phyloP scores from a whole-genome alignment of 2,329 filamentous ascomycete genomes.

The Cladosporium austrohemisphaericum region DNA sequence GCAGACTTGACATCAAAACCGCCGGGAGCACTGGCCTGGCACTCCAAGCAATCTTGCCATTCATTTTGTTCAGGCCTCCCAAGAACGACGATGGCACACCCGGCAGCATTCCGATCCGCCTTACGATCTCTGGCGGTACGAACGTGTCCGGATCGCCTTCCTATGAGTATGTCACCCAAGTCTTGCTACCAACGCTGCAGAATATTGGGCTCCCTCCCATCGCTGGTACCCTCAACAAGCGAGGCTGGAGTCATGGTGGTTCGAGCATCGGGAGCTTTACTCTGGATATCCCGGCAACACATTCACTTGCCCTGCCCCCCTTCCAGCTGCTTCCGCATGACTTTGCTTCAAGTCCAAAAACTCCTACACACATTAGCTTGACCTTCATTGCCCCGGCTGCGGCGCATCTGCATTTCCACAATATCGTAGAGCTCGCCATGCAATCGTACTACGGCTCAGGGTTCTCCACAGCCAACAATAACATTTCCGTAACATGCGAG shows the following conservation, averaged over 20 bases:
- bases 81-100: conserved; percentile 26
- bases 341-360: conserved; percentile 17
- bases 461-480: conserved; percentile 1
- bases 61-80: conserved; percentile 44
- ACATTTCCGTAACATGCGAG: conserved; percentile 20
- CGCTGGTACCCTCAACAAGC: conserved; percentile 39
- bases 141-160: conserved; percentile 55
- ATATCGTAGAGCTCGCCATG: conserved; percentile 14
- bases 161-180: conserved; percentile 54
- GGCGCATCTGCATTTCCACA: conserved; percentile 29
- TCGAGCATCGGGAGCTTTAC: conserved; percentile 47
- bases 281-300: conserved; percentile 46
- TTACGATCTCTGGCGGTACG: conserved; percentile 55
- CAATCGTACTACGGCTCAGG: conserved; percentile 17
- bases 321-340: conserved; percentile 35
- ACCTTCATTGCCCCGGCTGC: conserved; percentile 37
- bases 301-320: conserved; percentile 26
- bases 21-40: conserved; percentile 55
- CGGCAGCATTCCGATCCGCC: conserved; percentile 20
- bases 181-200: conserved; percentile 52
- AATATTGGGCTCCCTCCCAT: conserved; percentile 50
- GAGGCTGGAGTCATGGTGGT: conserved; percentile 53
- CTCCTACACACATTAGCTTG: conserved; percentile 31
- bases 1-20: conserved; percentile 43
- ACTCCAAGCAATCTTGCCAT: conserved; percentile 58